Base-by-base conservation (phyloP, 306 rosid species). In the Quercus wislizeni region DNA sequence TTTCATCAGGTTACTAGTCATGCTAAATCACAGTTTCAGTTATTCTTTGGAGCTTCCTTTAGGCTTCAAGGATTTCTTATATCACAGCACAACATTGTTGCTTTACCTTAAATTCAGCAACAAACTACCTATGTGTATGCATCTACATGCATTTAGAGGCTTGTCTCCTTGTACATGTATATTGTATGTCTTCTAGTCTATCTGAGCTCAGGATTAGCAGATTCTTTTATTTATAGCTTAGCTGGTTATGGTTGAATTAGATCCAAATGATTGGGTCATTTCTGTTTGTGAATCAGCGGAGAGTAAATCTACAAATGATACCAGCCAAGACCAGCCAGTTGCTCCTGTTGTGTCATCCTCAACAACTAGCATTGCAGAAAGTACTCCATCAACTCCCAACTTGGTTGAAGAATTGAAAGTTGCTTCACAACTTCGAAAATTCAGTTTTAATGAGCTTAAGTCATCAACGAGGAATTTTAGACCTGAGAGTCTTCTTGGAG, bases 401-500 rank as follows among this genome's bases (percentile, higher is more conserved):
- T 33, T 63, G 49, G 68, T 55, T n/a, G 87, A 73, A 55, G 90
- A 84, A n/a, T 74, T 83, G 71, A 85, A 84, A 20, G 71, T 81
- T 57, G 71, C 90, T 75, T 55, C 88, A 4, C 76, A 89, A 58
- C 90, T 91, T 21, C 76, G 78, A 46, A 87, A 68, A 5, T 90
- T 89, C 76, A 38, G 76, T 67, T 87, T 76, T 62, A 35, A 74
- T 27, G 88, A 91, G 75, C 90, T 92, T 6, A 86, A 71, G 78
- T 57, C 76, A 20, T 89, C 88, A 25, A 80, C 97, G 21, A 61
- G 75, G n/a, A 83, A 80, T 20, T 92, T 92, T 9, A 80, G 77
- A 43, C 78, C 82, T 6, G 86, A 80, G 76, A 62, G 71, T 79
- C 78, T 85, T 63, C 81, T 88, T 69, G 95, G 95, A 0, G 86